phyloP scores from a whole-genome alignment of 2,329 filamentous ascomycete species.

The Cadophora gregata region DNA sequence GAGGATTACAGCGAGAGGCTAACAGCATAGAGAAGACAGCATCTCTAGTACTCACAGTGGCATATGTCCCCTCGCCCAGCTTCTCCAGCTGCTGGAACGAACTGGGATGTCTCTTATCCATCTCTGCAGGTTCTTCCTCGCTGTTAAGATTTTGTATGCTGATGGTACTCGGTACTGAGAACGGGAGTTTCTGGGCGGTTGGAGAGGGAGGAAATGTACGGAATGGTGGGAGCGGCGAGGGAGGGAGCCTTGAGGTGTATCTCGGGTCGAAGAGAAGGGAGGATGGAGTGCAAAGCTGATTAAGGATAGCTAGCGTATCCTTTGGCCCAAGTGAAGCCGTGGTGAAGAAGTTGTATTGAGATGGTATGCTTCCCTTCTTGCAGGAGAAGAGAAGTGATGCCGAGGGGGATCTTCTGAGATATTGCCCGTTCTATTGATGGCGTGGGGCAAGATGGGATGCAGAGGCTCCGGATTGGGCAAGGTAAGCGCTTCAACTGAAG shows the following conservation, averaged over 20 bases:
- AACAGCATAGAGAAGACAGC: not conserved
- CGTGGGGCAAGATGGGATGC: constrained; percentile 10
- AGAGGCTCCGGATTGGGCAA: constrained; percentile 13
- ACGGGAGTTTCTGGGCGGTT: constrained; percentile 31
- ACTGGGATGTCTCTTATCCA: constrained; percentile 88
- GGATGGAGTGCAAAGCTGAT: constrained; percentile 47
- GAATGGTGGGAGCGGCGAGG: constrained; percentile 36
- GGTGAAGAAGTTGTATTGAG: constrained; percentile 30
- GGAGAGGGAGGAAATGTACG: constrained; percentile 44
- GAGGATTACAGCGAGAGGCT: too few relatives aligned
- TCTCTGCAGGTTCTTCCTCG: constrained; percentile 48
- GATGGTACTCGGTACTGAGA: constrained; percentile 43
- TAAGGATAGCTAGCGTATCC: constrained; percentile 42
- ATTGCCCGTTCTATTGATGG: not conserved
- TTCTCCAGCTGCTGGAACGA: constrained; percentile 99
- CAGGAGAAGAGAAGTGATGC: constrained; percentile 15
- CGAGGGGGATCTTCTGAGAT: constrained; percentile 21
- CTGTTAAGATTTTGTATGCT: constrained; percentile 43
- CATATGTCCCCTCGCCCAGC: constrained; percentile 98
- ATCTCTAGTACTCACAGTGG: constrained; percentile 68
- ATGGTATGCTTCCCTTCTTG: constrained; percentile 26
- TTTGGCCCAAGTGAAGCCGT: constrained; percentile 45
- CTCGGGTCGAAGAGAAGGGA: constrained; percentile 50
- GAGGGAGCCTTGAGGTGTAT: constrained; percentile 46
- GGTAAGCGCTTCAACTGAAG: constrained; percentile 1